A percentile compares a stretch with the other conserved stretches of the same genome.
phyloP scores from a whole-genome alignment of 306 rosid species.

The Betula pendula region DNA sequence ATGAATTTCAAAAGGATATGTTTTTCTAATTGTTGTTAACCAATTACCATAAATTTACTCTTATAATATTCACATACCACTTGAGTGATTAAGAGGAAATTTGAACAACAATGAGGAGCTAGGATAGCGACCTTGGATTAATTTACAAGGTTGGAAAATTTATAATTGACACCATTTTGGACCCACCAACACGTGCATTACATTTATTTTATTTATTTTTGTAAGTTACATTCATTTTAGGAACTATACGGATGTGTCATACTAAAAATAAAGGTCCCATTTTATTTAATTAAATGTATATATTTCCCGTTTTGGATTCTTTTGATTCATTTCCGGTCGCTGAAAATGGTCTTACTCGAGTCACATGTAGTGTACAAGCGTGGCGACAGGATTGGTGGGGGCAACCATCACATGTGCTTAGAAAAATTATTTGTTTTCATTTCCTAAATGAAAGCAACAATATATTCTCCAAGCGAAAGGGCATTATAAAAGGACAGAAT shows the following conservation, averaged over 20 bases:
- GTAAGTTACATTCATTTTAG: not conserved
- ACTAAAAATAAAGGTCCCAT: not conserved
- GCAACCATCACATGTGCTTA: conserved; percentile 30
- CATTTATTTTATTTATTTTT: too few species aligned
- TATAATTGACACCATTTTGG: not conserved
- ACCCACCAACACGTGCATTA: conserved; percentile 30
- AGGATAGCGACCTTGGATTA: not conserved
- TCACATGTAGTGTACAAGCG: conserved; percentile 34
- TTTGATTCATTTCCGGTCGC: conserved; percentile 12
- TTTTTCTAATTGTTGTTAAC: too few species aligned
- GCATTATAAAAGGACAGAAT: too few species aligned
- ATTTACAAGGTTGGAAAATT: not conserved
- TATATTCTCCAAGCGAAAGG: not conserved
- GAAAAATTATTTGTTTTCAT: not conserved
- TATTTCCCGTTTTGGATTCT: not conserved
- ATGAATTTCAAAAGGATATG: too few species aligned
- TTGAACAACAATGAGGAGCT: not conserved
- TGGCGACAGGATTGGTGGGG: conserved; percentile 37
- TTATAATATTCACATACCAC: not conserved
- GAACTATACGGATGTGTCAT: not conserved
- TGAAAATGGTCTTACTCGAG: conserved; percentile 1
- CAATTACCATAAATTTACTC: too few species aligned
- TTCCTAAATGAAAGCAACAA: too few species aligned
- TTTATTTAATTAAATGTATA: not conserved
- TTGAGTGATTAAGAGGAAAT: not conserved